Base-by-base conservation (phyloP, 305 asterid genomes). In the Andrographis paniculata region DNA sequence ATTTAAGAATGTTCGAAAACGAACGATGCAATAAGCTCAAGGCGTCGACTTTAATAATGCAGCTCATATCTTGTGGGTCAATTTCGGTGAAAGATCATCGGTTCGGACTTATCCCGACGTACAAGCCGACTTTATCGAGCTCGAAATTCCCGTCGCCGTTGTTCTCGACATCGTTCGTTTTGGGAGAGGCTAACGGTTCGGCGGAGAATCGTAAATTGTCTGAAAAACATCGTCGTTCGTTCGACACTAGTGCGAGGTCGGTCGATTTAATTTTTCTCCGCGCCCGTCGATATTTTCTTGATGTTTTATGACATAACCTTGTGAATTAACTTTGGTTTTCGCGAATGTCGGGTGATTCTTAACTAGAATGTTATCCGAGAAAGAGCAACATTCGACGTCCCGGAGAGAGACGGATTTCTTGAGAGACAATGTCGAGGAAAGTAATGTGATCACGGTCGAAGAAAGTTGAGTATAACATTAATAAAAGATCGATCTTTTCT, bases 281-380 rank as follows among this genome's bases (percentile, higher is more conserved):
- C 14, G 19, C 17, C 24, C 16, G 39, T 46, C 47, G 22, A 30
- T 38, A 17, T 18, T 12, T 45, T 23, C 13, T 31, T 31, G n/a
- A n/a, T n/a, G n/a, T n/a, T n/a, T n/a, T n/a, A n/a, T n/a, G n/a
- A n/a, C n/a, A n/a, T n/a, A n/a, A n/a, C n/a, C n/a, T n/a, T n/a
- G n/a, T n/a, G n/a, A n/a, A n/a, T n/a, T n/a, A n/a, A n/a, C n/a
- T n/a, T n/a, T n/a, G n/a, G n/a, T n/a, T n/a, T n/a, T n/a, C n/a
- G n/a, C n/a, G n/a, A n/a, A n/a, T n/a, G n/a, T n/a, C n/a, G n/a
- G n/a, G n/a, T n/a, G n/a, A n/a, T n/a, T n/a, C n/a, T 94, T 85
- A 47, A 93, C 95, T 18, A 64, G 95, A 70, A 79, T 84, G 68
- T 84, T 95, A 23, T 79, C 95, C 4, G 87, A 76, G 28, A 66